These are phyloP conservation scores for Acaromyces ingoldii DNA, from an alignment of 1,284 basidiomycete species.

Conservation along the genomic window DNA sequence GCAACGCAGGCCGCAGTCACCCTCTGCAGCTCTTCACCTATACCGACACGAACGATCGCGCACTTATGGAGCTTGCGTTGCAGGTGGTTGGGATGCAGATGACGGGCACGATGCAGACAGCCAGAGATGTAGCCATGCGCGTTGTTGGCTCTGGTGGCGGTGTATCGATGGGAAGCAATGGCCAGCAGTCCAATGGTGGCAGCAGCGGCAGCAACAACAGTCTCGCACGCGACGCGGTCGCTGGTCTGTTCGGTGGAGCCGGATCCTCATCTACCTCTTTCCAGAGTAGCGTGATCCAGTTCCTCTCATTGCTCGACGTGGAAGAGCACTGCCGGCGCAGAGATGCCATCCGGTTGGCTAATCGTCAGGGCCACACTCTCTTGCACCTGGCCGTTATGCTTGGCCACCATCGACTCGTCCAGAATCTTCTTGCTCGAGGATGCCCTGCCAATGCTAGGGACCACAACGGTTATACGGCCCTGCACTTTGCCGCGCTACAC, in stretches of 20 bases:
- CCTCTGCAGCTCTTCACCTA: conserved; percentile 63
- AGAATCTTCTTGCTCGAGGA: conserved; percentile 67
- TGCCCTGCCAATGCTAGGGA: conserved; percentile 80
- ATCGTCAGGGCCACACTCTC: conserved; percentile 54
- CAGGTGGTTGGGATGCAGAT: conserved; percentile 93
- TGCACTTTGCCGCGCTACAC: conserved; percentile 77
- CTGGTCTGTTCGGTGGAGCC: conserved; percentile 23
- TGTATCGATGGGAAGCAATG: not conserved
- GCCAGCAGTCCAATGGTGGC: not conserved
- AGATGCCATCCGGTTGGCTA: conserved; percentile 53
- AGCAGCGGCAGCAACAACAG: not conserved
- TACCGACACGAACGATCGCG: conserved; percentile 80
- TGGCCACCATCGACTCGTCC: conserved; percentile 68
- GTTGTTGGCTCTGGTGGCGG: conserved; percentile 48
- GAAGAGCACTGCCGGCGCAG: conserved; percentile 16
- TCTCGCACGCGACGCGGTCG: conserved; percentile 17
- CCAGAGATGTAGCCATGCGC: conserved; percentile 72
- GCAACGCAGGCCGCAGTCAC: conserved; percentile 22
- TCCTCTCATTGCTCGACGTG: conserved; percentile 67
- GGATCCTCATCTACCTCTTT: conserved; percentile 55
- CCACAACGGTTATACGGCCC: conserved; percentile 79
- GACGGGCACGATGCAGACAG: conserved; percentile 89
- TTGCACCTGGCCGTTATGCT: conserved; percentile 82
- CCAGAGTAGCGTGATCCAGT: conserved; percentile 71
- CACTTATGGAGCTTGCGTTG: conserved; percentile 89